A percentile compares a stretch with the other conserved stretches of the same genome.
Evolutionary conservation across 441 rosid genomes (phyloP).

Genomic region (Erysimum cheiri): DNA sequence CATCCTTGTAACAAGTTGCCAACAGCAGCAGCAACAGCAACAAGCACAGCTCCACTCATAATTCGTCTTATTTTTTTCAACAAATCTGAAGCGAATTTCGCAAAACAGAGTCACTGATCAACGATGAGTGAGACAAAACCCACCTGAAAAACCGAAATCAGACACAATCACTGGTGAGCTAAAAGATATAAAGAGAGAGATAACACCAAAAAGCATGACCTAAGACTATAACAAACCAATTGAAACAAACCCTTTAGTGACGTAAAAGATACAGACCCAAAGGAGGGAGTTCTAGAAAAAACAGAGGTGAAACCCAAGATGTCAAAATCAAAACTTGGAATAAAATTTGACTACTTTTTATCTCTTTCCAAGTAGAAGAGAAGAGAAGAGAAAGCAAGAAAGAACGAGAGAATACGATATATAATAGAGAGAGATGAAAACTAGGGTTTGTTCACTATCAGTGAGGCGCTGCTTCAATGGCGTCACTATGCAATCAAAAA

Average conservation of each 20-base stretch:
- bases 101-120: constrained; percentile 41
- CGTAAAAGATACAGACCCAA: constrained; percentile 34
- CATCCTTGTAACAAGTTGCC: constrained; percentile 98
- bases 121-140: constrained; percentile 39
- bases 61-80: constrained; percentile 23
- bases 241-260: constrained; percentile 32
- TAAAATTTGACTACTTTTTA: constrained; percentile 40
- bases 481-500: constrained; percentile 43
- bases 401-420: constrained; percentile 23
- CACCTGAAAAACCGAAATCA: constrained; percentile 41
- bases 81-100: constrained; percentile 42
- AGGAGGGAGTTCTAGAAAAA: background rate
- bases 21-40: constrained; percentile 89
- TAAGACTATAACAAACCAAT: constrained; percentile 36
- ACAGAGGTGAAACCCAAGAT: constrained; percentile 38
- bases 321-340: constrained; percentile 46
- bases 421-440: constrained; percentile 26
- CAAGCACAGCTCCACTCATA: constrained; percentile 93
- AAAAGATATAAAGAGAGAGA: constrained; percentile 37
- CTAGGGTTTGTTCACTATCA: constrained; percentile 47
- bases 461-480: constrained; percentile 52
- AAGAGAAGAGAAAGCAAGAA: constrained; percentile 34
- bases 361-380: constrained; percentile 44
- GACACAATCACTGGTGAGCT: constrained; percentile 21
- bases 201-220: constrained; percentile 32